Evolutionary conservation across 1,139 yeast species (phyloP).

Genomic region (Scheffersomyces illinoinensis): DNA sequence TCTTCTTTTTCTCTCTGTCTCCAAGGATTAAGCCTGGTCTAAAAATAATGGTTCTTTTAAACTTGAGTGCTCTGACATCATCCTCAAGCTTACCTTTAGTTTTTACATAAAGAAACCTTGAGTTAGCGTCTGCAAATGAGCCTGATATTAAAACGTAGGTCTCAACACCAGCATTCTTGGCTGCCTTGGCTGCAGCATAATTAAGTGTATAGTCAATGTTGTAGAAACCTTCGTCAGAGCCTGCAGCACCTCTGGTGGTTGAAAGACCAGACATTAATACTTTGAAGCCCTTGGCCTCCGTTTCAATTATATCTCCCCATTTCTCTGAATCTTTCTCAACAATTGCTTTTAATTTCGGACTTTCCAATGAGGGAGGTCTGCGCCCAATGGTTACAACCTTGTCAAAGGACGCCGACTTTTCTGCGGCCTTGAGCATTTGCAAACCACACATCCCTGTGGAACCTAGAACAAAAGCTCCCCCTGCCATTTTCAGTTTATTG

Average conservation of each 20-base stretch:
- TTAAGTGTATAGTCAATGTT: slow-evolving; percentile 72
- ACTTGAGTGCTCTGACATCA: slow-evolving; percentile 54
- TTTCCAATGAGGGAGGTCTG: slow-evolving; percentile 24
- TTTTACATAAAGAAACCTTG: slow-evolving; percentile 53
- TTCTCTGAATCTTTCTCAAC: slow-evolving; percentile 37
- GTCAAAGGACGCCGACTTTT: slow-evolving; percentile 25
- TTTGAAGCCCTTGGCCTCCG: slow-evolving; percentile 17
- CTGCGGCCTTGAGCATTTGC: slow-evolving; percentile 41
- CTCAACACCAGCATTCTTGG: slow-evolving; percentile 62
- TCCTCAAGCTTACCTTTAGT: slow-evolving; percentile 69
- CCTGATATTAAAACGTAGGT: slow-evolving; percentile 67
- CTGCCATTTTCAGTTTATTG: background rate
- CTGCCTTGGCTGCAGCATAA: slow-evolving; percentile 63
- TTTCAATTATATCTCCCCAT: slow-evolving; percentile 39
- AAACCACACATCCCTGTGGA: slow-evolving; percentile 67
- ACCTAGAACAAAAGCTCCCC: slow-evolving; percentile 44
- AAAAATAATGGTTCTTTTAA: slow-evolving; percentile 66
- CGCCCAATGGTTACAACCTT: slow-evolving; percentile 49
- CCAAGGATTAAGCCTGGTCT: slow-evolving; percentile 74
- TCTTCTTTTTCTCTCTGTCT: slow-evolving; percentile 46
- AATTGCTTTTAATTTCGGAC: slow-evolving; percentile 26
- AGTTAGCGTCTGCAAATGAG: slow-evolving; percentile 53
- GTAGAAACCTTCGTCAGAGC: slow-evolving; percentile 64
- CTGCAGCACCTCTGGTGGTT: slow-evolving; percentile 73
- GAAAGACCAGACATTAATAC: slow-evolving; percentile 65